Conservation (phyloP, 129 eudicot species). For the Artemisia annua region DNA sequence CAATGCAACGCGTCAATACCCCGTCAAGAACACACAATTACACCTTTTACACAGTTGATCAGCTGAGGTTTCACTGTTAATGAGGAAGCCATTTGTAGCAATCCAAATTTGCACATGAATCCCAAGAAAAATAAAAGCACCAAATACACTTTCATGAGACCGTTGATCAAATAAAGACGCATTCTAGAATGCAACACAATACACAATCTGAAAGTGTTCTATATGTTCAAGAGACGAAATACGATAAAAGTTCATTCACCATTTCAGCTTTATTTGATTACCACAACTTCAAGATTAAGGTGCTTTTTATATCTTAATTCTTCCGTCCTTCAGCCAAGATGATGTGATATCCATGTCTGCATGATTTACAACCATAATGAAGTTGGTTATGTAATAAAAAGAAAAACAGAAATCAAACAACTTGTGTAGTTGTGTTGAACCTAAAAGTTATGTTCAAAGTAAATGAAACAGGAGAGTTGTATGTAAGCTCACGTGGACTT, state of each 20-base stretch:
- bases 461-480: not conserved
- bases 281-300: not conserved
- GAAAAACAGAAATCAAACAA: not conserved
- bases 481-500: slow-evolving; percentile 76
- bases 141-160: slow-evolving; percentile 14
- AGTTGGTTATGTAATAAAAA: not conserved
- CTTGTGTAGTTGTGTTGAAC: not conserved
- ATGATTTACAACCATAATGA: slow-evolving; percentile 16
- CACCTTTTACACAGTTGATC: not conserved
- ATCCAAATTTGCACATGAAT: not conserved
- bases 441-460: not conserved
- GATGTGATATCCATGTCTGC: slow-evolving; percentile 98
- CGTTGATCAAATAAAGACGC: slow-evolving; percentile 9
- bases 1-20: too few species aligned
- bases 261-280: slow-evolving; percentile 23
- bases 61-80: not conserved
- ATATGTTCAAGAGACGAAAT: slow-evolving; percentile 21
- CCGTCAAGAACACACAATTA: not conserved
- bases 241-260: slow-evolving; percentile 19
- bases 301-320: slow-evolving; percentile 49
- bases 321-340: slow-evolving; percentile 94
- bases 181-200: slow-evolving; percentile 13
- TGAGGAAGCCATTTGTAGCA: too few species aligned
- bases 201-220: slow-evolving; percentile 10
- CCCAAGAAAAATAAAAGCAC: not conserved